phyloP scores from a whole-genome alignment of 2,329 filamentous ascomycete genomes.

The Pestalotiopsis sp. region DNA sequence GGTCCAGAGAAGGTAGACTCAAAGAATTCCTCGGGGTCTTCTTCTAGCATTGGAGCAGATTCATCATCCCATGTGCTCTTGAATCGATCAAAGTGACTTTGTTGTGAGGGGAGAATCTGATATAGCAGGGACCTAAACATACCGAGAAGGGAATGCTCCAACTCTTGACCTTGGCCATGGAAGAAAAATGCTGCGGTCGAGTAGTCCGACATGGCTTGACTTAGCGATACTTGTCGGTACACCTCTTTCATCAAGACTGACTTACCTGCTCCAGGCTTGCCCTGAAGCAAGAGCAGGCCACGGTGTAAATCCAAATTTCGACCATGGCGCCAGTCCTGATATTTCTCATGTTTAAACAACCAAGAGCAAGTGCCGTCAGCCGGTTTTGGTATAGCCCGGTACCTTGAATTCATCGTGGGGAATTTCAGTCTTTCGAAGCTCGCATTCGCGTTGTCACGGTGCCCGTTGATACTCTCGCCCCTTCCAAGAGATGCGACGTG shows the following conservation, averaged over 20 bases:
- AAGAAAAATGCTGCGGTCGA: constrained; percentile 44
- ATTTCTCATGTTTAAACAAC: neutral
- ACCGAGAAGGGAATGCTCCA: constrained; percentile 48
- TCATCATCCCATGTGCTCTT: neutral
- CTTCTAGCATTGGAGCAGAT: neutral
- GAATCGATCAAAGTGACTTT: neutral
- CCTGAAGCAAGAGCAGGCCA: constrained; percentile 36
- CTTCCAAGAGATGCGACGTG: no score
- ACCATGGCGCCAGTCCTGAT: constrained; percentile 10
- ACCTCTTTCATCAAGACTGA: constrained; percentile 46
- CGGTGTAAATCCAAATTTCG: constrained; percentile 13
- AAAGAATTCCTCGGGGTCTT: neutral
- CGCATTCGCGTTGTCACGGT: no score
- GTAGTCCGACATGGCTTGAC: neutral
- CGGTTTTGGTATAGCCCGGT: neutral
- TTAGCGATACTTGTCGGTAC: constrained; percentile 25
- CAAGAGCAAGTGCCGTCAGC: neutral
- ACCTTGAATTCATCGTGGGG: neutral
- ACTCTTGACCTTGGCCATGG: constrained; percentile 42
- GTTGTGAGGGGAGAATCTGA: neutral
- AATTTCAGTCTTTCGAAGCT: neutral
- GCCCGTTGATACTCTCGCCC: no score
- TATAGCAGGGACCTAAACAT: constrained; percentile 42
- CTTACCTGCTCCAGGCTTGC: constrained; percentile 36
- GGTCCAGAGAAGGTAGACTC: neutral